Evolutionary conservation across 768 basidiomycete species (phyloP), one percentile per base, ranked within the genome.

Genomic region (Crassisporium funariophilum): DNA sequence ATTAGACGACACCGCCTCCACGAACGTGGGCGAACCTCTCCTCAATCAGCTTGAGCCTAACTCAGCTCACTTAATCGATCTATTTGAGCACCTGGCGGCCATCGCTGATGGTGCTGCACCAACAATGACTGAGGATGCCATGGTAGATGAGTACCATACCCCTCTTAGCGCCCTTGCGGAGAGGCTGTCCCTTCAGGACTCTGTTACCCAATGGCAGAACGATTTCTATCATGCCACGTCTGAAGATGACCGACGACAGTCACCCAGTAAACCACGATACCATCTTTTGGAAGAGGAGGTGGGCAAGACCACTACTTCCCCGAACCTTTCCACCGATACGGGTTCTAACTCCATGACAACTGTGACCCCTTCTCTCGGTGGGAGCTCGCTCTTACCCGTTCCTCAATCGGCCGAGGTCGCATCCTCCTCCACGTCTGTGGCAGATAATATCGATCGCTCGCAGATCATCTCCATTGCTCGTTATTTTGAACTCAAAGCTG

Each of bases 401-500:
- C n/a, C 19, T 37, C 36, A 15, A 12, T 5, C 36, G 36, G 19
- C 45, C 36, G 10, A 22, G 29, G n/a, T 31, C 21, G 2, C 16
- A 36, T 31, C 39, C 9, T 13, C 44, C 15, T 12, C 39, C 15
- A 27, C 15, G 19, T 19, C 40, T 4, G 10, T 23, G 24, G 17
- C 21, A 22, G 27, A 27, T 21, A 12, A 36, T 5, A 35, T 15
- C 17, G 34, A 22, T 12, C 13, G 24, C n/a, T 31, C 44, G 12
- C 47, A 43, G 39, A 44, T 27, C 16, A 54, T 52, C 20, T 57
- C 52, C 11, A 54, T 57, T 17, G 55, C 52, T 10, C 52, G 52
- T 31, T 54, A 57, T 34, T 52, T 54, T 44, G 47, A 50, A n/a
- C 49, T 44, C 17, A 57, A 54, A 24, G 50, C 56, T 10, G 42